phyloP scores from a whole-genome alignment of 345 rosid genomes.

The Dimocarpus longan region DNA sequence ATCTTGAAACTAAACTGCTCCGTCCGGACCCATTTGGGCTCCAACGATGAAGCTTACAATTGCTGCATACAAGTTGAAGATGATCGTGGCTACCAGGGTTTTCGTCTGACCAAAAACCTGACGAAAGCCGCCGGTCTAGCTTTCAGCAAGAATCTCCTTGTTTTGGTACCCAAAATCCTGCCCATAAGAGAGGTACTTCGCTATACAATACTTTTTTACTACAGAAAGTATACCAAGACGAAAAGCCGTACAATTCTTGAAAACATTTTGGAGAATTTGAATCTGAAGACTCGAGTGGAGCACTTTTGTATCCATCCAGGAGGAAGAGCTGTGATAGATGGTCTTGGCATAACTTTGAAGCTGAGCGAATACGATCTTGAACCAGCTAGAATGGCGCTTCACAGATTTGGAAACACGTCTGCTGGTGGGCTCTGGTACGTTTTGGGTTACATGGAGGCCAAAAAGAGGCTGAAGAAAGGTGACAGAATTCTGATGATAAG shows the following conservation, averaged over 20 bases:
- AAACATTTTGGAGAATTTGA: conserved; percentile 36
- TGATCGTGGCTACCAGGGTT: conserved; percentile 48
- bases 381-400: conserved; percentile 83
- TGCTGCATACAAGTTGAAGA: conserved; percentile 74
- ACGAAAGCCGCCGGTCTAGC: conserved; percentile 60
- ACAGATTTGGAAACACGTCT: conserved; percentile 80
- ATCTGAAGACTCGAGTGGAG: conserved; percentile 68
- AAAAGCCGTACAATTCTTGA: conserved; percentile 13
- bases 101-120: conserved; percentile 51
- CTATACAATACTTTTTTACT: conserved; percentile 23
- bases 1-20: conserved; percentile 48
- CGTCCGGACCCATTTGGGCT: conserved; percentile 55
- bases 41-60: conserved; percentile 62
- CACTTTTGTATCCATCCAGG: conserved; percentile 92
- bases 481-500: conserved; percentile 56
- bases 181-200: conserved; percentile 49
- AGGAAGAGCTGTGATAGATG: conserved; percentile 84
- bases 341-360: conserved; percentile 56
- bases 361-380: conserved; percentile 63
- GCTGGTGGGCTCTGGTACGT: conserved; percentile 93
- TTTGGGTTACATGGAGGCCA: conserved; percentile 68
- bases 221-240: conserved; percentile 17
- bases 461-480: conserved; percentile 52
- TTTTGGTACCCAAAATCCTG: conserved; percentile 60
- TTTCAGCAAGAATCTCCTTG: conserved; percentile 52